Conservation (phyloP, 441 rosid species). For the Adansonia grandidieri region DNA sequence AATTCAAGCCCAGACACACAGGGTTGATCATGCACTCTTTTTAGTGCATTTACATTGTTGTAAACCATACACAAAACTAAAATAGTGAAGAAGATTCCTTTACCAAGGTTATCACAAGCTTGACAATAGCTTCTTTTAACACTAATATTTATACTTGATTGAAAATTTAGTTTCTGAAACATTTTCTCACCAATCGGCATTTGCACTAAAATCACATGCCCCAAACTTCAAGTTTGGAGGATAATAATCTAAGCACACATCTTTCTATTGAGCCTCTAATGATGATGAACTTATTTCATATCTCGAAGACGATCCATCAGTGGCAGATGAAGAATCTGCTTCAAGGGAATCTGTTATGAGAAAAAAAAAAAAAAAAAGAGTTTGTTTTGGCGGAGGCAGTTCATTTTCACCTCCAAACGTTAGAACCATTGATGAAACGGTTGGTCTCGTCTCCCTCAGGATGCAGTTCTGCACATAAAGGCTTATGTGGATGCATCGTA, state of each 20-base stretch:
- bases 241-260: not conserved
- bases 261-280: not conserved
- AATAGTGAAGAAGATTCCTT: not conserved
- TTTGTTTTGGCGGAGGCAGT: not conserved
- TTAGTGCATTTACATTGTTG: no score
- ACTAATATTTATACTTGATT: no score
- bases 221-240: not conserved
- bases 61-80: no score
- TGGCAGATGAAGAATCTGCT: slow-evolving; percentile 26
- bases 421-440: not conserved
- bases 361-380: no score
- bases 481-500: not conserved
- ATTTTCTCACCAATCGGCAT: not conserved
- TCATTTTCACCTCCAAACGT: not conserved
- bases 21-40: not conserved
- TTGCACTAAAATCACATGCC: not conserved
- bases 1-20: not conserved
- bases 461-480: not conserved
- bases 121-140: no score
- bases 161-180: no score
- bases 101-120: no score
- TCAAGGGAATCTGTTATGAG: not conserved
- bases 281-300: not conserved
- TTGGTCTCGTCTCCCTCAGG: not conserved
- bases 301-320: not conserved